A percentile compares a stretch with the other conserved stretches of the same genome.
phyloP scores from a whole-genome alignment of 352 stramenopile species.

The Globisporangium takayamanum region DNA sequence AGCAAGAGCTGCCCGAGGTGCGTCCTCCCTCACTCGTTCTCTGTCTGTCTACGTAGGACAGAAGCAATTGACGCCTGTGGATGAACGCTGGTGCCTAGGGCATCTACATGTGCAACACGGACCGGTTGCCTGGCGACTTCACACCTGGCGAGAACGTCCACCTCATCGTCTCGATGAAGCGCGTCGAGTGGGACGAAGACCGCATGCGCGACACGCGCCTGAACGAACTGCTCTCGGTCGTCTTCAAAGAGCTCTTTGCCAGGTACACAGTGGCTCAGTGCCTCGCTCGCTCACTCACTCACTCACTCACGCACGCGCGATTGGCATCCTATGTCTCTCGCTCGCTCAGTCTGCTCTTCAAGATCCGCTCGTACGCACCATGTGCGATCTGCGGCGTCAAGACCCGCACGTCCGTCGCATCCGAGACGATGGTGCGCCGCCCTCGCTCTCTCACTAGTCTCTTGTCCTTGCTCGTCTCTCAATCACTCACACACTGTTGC shows the following conservation, averaged over 20 bases:
- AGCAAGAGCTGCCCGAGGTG: conserved; percentile 80
- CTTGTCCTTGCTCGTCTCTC: not conserved
- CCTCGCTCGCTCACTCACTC: too few species aligned
- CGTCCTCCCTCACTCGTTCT: not conserved
- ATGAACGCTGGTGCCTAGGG: conserved; percentile 22
- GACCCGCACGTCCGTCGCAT: conserved; percentile 61
- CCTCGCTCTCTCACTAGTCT: not conserved
- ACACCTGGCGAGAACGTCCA: conserved; percentile 68
- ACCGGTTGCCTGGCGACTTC: conserved; percentile 71
- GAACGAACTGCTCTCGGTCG: conserved; percentile 74
- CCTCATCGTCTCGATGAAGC: conserved; percentile 83
- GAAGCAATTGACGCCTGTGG: not conserved
- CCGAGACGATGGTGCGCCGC: conserved; percentile 66
- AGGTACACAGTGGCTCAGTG: conserved; percentile 27
- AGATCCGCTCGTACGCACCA: conserved; percentile 62
- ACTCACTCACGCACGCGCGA: too few species aligned
- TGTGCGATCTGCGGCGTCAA: conserved; percentile 83
- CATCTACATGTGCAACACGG: conserved; percentile 85
- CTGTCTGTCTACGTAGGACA: not conserved
- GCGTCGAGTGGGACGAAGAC: conserved; percentile 84
- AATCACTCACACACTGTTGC: not conserved
- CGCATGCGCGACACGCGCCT: conserved; percentile 81
- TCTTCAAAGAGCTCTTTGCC: conserved; percentile 84
- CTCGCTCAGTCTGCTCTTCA: conserved; percentile 55
- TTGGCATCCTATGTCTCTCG: not conserved